phyloP scores from a whole-genome alignment of 768 basidiomycete genomes.

The Mrakia blollopis region DNA sequence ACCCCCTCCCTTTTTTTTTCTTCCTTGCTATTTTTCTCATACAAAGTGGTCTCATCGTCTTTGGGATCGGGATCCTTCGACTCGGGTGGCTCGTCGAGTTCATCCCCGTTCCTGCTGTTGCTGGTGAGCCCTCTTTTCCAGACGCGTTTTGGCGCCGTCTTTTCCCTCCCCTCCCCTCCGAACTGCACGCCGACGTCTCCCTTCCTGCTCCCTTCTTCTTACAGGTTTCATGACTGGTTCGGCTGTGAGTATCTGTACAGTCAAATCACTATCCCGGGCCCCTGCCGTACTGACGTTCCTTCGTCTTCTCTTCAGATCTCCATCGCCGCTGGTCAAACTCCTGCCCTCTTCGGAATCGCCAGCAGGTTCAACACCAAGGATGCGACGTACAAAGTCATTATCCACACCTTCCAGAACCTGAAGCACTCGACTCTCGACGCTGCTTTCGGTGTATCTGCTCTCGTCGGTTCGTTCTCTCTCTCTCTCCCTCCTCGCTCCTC shows the following conservation, averaged over 20 bases:
- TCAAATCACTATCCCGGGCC: no score
- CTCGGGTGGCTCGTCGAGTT: constrained; percentile 94
- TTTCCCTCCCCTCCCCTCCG: no score
- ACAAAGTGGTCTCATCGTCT: constrained; percentile 63
- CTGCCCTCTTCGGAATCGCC: constrained; percentile 81
- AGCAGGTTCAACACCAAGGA: constrained; percentile 52
- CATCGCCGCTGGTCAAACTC: constrained; percentile 48
- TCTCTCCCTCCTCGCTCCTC: constrained; percentile 56
- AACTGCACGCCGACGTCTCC: no score
- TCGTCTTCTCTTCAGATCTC: not conserved
- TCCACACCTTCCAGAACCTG: constrained; percentile 78
- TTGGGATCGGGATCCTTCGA: constrained; percentile 80
- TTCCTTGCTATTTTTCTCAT: no score
- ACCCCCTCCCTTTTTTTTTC: not conserved
- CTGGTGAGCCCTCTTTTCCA: constrained; percentile 37
- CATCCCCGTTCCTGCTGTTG: constrained; percentile 56
- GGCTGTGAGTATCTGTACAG: constrained; percentile 46
- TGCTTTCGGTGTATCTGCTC: constrained; percentile 65
- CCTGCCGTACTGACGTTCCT: no score
- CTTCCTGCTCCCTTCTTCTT: not conserved
- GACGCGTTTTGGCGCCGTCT: no score
- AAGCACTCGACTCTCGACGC: constrained; percentile 70
- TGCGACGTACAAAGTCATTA: constrained; percentile 26
- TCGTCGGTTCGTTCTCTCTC: no score
- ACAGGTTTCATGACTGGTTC: constrained; percentile 77